Conservation (phyloP, 2,329 filamentous ascomycete species). For the Trichoderma lentiforme region DNA sequence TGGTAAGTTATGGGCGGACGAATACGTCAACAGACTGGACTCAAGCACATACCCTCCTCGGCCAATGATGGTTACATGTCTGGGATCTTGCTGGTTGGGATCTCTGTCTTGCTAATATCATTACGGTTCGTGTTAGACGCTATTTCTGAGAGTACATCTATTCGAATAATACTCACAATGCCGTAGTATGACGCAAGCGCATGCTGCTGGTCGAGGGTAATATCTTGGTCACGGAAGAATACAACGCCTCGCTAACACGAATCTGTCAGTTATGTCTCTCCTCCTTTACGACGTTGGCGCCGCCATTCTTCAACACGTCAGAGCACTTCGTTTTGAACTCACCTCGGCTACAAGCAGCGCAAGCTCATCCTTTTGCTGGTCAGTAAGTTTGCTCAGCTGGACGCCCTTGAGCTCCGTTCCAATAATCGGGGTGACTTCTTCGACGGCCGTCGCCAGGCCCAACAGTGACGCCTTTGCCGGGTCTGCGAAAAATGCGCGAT, state of each 20-base stretch:
- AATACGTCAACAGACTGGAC: not conserved
- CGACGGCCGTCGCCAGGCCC: not conserved
- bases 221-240: slow-evolving; percentile 36
- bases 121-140: not conserved
- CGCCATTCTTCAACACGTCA: not conserved
- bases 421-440: slow-evolving; percentile 27
- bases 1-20: not conserved
- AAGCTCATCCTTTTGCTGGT: slow-evolving; percentile 41
- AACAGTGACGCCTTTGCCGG: slow-evolving; percentile 12
- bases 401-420: slow-evolving; percentile 42
- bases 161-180: not conserved
- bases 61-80: slow-evolving; percentile 19
- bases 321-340: not conserved
- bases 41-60: slow-evolving; percentile 10
- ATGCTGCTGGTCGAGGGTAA: slow-evolving; percentile 38
- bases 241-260: slow-evolving; percentile 33
- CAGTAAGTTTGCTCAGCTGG: slow-evolving; percentile 38
- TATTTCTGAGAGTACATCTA: not conserved
- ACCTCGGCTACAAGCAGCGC: slow-evolving; percentile 39
- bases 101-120: slow-evolving; percentile 15
- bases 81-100: slow-evolving; percentile 18
- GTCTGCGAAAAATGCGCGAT: slow-evolving; percentile 18
- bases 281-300: not conserved
- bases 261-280: not conserved
- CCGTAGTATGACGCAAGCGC: slow-evolving; percentile 29